Conservation (phyloP, 768 basidiomycete species). For the Floccularia luteovirens region DNA sequence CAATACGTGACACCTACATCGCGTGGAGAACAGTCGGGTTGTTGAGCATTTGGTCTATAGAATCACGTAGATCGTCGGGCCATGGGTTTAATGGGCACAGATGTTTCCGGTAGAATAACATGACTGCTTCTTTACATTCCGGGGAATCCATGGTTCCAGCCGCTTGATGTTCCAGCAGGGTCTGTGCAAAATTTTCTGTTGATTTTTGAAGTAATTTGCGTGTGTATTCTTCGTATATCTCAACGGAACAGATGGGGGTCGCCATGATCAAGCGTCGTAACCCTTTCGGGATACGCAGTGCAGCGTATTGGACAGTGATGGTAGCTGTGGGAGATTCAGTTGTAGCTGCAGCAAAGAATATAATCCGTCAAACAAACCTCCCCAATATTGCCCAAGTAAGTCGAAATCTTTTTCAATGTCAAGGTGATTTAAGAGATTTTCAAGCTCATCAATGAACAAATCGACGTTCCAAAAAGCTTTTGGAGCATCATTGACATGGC, state of each 20-base stretch:
- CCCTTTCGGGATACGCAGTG: no score
- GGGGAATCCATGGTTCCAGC: constrained; percentile 4
- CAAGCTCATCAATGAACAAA: constrained; percentile 45
- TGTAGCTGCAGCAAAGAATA: no score
- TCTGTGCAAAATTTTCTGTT: constrained; percentile 31
- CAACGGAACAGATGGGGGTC: constrained; percentile 34
- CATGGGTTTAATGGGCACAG: constrained; percentile 21
- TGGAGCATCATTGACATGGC: constrained; percentile 41
- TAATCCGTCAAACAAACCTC: no score
- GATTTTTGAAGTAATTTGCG: constrained; percentile 22
- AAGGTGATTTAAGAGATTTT: constrained; percentile 35
- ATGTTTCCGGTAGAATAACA: constrained; percentile 22
- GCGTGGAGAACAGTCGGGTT: constrained; percentile 30
- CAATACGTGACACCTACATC: constrained; percentile 25
- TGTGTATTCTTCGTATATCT: constrained; percentile 27
- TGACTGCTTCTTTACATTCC: constrained; percentile 23
- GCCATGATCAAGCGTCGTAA: constrained; percentile 36
- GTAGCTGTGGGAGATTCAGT: no score
- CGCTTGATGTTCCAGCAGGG: constrained; percentile 34
- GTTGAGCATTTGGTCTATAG: constrained; percentile 14
- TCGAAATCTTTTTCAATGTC: constrained; percentile 34
- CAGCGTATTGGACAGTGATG: no score
- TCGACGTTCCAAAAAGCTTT: constrained; percentile 43
- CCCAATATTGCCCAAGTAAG: constrained; percentile 45
- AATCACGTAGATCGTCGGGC: constrained; percentile 22